A percentile compares a stretch with the other conserved stretches of the same genome.
These are phyloP conservation scores for Eucalyptus polyanthemos DNA, from an alignment of 345 rosid genomes.

Conservation along the genomic window DNA sequence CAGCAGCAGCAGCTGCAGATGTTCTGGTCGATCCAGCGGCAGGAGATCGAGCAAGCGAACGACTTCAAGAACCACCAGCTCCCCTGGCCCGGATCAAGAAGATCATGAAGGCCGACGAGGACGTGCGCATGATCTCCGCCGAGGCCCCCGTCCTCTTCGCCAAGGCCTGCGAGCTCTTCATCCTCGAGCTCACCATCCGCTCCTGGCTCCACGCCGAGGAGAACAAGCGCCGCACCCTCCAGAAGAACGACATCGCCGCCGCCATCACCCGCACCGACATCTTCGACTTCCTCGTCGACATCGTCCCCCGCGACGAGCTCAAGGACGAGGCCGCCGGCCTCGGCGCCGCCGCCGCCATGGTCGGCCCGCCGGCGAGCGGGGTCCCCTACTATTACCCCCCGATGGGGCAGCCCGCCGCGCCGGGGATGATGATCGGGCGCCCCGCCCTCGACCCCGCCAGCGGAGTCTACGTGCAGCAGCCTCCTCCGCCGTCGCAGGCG, in stretches of 20 bases:
- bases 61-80: constrained; percentile 98
- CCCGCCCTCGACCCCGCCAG: constrained; percentile 64
- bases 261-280: constrained; percentile 87
- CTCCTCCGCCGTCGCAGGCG: constrained; percentile 92
- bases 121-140: constrained; percentile 97
- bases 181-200: constrained; percentile 85
- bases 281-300: constrained; percentile 85
- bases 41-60: constrained; percentile 84
- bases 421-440: constrained; percentile 85
- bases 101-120: constrained; percentile 98
- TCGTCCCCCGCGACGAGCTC: constrained; percentile 83
- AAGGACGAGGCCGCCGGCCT: constrained; percentile 45
- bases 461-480: neutral
- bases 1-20: constrained; percentile 69
- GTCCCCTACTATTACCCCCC: constrained; percentile 77
- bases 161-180: constrained; percentile 94
- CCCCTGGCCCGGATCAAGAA: constrained; percentile 88
- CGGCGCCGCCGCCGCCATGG: neutral
- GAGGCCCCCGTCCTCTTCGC: constrained; percentile 90
- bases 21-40: constrained; percentile 85
- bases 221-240: constrained; percentile 84
- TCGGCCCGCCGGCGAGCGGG: constrained; percentile 59
- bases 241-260: constrained; percentile 92
- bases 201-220: constrained; percentile 99
- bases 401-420: constrained; percentile 57